Conservation (phyloP, 192 early-diverging fungal species). For the Coemansia sp. region DNA sequence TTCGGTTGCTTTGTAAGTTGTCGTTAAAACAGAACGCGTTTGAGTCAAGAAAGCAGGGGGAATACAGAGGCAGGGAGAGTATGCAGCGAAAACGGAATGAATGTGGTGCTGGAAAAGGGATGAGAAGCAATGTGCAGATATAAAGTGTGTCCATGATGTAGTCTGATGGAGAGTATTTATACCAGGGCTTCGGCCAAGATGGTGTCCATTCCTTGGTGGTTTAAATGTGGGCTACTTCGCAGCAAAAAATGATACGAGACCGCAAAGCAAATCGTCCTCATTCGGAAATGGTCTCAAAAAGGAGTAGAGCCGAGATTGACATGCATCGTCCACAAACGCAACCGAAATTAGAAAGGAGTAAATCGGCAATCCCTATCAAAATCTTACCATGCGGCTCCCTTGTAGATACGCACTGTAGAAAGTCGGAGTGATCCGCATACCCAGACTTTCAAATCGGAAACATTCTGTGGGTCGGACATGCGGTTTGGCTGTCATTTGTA, state of each 20-base stretch:
- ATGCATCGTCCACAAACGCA: background rate
- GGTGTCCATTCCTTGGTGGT: background rate
- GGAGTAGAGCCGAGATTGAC: background rate
- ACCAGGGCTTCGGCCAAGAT: background rate
- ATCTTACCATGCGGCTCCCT: background rate
- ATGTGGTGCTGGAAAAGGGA: background rate
- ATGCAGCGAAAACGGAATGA: no score
- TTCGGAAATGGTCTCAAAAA: background rate
- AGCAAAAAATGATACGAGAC: background rate
- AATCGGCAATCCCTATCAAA: background rate
- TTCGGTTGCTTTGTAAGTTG: no score
- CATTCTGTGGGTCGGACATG: no score
- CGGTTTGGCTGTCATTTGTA: no score
- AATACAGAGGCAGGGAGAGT: no score
- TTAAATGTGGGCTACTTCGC: background rate
- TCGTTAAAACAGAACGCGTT: background rate
- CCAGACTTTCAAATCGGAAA: no score
- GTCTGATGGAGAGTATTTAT: background rate
- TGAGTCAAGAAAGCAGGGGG: background rate
- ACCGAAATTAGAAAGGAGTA: background rate
- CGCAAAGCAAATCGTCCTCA: background rate
- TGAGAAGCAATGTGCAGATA: background rate
- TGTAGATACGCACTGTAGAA: no score
- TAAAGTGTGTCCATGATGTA: background rate
- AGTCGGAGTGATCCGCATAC: no score